These are phyloP conservation scores for Candida dubliniensis DNA, from an alignment of 1,139 yeast species.

Conservation along the genomic window DNA sequence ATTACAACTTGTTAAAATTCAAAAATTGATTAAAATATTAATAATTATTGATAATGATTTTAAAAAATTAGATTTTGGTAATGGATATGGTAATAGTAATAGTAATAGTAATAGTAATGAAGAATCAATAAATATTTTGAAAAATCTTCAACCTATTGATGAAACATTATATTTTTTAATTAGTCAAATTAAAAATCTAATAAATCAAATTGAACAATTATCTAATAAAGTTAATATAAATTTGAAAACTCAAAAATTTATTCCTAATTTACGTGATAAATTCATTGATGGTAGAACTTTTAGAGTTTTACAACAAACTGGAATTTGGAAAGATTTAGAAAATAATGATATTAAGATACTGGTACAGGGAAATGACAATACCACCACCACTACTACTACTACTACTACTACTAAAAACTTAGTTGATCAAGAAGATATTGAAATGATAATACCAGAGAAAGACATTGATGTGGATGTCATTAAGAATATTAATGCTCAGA, in stretches of 20 bases:
- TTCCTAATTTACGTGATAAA: constrained; percentile 28
- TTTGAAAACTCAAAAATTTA: constrained; percentile 19
- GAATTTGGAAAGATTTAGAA: background rate
- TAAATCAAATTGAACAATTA: constrained; percentile 37
- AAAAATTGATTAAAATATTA: constrained; percentile 34
- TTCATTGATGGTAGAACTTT: constrained; percentile 19
- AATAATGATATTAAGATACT: background rate
- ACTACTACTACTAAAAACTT: background rate
- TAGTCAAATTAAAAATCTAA: constrained; percentile 41
- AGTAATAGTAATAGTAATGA: constrained; percentile 9
- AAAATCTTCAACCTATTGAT: constrained; percentile 50
- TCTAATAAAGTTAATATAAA: constrained; percentile 21
- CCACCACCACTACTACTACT: background rate
- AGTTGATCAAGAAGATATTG: background rate
- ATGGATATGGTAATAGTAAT: constrained; percentile 8
- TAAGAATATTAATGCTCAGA: background rate
- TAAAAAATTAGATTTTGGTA: constrained; percentile 8
- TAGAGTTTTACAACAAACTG: background rate
- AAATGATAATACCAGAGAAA: background rate
- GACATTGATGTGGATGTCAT: background rate
- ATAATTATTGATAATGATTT: constrained; percentile 24
- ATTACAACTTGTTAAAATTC: constrained; percentile 40
- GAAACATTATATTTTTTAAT: constrained; percentile 52
- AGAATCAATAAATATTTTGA: constrained; percentile 31
- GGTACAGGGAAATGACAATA: background rate